Evolutionary conservation across 805 yeast genomes (phyloP).

Genomic region (Komagataella populi): DNA sequence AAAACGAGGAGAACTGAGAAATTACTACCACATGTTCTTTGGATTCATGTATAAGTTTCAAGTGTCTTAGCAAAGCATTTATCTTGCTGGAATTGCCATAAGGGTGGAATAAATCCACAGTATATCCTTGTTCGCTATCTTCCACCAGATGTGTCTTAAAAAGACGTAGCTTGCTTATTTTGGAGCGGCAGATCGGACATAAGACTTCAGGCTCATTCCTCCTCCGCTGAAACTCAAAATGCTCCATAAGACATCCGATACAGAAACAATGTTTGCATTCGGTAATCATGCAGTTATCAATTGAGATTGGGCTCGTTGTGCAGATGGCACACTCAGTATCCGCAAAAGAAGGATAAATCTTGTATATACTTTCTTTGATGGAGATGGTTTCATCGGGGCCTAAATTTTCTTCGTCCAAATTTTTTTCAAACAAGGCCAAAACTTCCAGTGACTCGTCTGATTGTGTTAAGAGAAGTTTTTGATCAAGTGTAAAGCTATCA

Average conservation of each 20-base stretch:
- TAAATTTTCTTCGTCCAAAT: slow-evolving; percentile 12
- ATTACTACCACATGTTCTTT: slow-evolving; percentile 75
- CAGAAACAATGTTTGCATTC: slow-evolving; percentile 80
- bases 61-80: slow-evolving; percentile 49
- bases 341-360: slow-evolving; percentile 18
- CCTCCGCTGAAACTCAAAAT: slow-evolving; percentile 50
- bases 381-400: slow-evolving; percentile 11
- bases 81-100: slow-evolving; percentile 57
- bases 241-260: slow-evolving; percentile 56
- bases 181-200: slow-evolving; percentile 70
- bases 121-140: slow-evolving; percentile 9
- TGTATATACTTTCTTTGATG: slow-evolving; percentile 17
- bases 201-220: slow-evolving; percentile 21
- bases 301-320: slow-evolving; percentile 47
- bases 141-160: slow-evolving; percentile 20
- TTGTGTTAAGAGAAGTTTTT: slow-evolving; percentile 1
- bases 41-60: slow-evolving; percentile 37
- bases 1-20: slow-evolving; percentile 76
- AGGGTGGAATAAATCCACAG: slow-evolving; percentile 30
- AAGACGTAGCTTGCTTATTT: slow-evolving; percentile 34
- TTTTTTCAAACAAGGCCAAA: slow-evolving; percentile 11
- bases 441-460: slow-evolving; percentile 4
- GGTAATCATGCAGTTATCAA: slow-evolving; percentile 37
- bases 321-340: slow-evolving; percentile 78
- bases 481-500: slow-evolving; percentile 21